Evolutionary conservation across 352 stramenopile species (phyloP).

Genomic region (Thalassiosira delicatula): DNA sequence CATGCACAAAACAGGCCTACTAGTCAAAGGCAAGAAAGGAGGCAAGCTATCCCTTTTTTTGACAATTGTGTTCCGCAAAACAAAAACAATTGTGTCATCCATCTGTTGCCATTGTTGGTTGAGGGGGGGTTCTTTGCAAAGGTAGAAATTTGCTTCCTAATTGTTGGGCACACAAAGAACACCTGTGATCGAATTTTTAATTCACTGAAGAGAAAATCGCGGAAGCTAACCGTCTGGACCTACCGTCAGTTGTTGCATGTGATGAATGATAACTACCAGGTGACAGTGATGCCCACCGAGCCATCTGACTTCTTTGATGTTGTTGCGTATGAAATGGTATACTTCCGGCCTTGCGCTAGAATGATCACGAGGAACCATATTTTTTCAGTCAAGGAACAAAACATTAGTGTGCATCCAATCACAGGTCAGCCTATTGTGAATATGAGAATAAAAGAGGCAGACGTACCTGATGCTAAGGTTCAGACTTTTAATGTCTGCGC

Average conservation of each 20-base stretch:
- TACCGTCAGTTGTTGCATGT: neutral
- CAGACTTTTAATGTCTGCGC: too few species aligned
- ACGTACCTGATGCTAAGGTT: too few species aligned
- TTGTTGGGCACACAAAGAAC: constrained; percentile 43
- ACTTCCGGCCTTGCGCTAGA: constrained; percentile 5
- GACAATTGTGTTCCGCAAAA: neutral
- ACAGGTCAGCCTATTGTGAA: neutral
- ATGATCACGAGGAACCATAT: constrained; percentile 22
- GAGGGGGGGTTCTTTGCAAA: constrained; percentile 13
- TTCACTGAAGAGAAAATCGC: constrained; percentile 19
- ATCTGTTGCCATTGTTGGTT: neutral
- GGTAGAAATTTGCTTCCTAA: constrained; percentile 24
- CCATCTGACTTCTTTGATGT: neutral
- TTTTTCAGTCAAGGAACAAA: constrained; percentile 8
- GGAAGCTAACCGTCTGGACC: neutral
- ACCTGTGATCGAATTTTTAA: constrained; percentile 15
- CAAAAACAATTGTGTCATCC: neutral
- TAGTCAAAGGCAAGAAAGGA: neutral
- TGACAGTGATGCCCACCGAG: constrained; percentile 9
- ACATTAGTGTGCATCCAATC: constrained; percentile 11
- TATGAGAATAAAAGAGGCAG: too few species aligned
- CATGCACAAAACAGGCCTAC: too few species aligned
- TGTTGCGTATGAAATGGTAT: constrained; percentile 11
- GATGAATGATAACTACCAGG: neutral
- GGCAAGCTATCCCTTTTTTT: neutral